Percentiles rank a stretch among this genome's conserved stretches.
phyloP scores from a whole-genome alignment of 75 land plant genomes.

The Isoetes taiwanensis region DNA sequence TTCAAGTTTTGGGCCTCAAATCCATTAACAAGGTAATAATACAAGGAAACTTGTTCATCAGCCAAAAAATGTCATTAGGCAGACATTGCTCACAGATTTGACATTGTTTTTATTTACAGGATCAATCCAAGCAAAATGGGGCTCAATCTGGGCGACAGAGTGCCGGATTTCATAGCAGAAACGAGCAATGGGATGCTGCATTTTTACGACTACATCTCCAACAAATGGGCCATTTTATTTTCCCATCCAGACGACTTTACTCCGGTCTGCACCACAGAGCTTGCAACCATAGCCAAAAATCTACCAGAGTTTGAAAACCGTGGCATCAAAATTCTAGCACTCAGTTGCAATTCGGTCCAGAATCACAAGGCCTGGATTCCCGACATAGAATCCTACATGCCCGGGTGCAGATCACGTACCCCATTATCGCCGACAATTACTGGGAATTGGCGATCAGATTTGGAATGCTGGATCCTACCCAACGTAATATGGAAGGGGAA shows the following conservation, averaged over 20 bases:
- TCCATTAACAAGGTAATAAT: too few relatives aligned
- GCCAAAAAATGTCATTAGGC: too few relatives aligned
- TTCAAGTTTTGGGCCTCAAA: too few relatives aligned
- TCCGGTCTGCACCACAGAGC: neutral
- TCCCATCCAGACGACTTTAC: slow-evolving; percentile 4
- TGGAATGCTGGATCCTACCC: neutral
- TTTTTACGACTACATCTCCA: neutral
- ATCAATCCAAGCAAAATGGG: too few relatives aligned
- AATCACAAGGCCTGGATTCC: neutral
- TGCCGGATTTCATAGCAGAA: slow-evolving; percentile 8
- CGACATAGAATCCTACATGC: neutral
- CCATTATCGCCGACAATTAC: neutral
- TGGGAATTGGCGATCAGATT: neutral
- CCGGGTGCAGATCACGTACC: neutral
- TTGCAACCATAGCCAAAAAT: neutral
- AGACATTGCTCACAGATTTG: too few relatives aligned
- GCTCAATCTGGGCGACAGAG: neutral
- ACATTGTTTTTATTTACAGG: too few relatives aligned
- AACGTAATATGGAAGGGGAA: neutral
- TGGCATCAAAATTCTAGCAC: neutral
- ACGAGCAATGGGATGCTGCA: neutral
- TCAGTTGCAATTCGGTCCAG: neutral
- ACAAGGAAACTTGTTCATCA: too few relatives aligned
- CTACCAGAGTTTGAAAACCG: neutral
- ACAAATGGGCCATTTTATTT: neutral